Percentiles rank a stretch among this genome's conserved stretches.
These are phyloP conservation scores for Fusarium pseudonygamai DNA, from an alignment of 2,329 filamentous ascomycete genomes.

Conservation along the genomic window DNA sequence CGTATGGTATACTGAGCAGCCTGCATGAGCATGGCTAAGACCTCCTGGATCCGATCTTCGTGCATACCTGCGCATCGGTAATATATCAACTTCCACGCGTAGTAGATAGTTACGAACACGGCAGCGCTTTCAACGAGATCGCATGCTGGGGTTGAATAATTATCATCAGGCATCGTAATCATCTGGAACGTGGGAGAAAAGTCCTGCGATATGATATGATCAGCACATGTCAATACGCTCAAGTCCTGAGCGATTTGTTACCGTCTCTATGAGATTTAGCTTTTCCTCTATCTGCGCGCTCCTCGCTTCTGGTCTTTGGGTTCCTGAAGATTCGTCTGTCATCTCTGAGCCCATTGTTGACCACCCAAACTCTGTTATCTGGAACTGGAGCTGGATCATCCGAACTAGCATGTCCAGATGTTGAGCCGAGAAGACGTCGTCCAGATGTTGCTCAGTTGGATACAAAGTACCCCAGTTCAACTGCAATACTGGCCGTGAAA, in stretches of 20 bases:
- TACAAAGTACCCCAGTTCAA: neutral
- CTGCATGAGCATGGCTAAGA: neutral
- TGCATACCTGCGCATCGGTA: neutral
- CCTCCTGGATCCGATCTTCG: neutral
- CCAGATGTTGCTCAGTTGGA: neutral
- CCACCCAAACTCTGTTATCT: neutral
- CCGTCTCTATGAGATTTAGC: neutral
- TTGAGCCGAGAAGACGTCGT: neutral
- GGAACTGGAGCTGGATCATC: neutral
- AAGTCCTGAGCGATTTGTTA: neutral
- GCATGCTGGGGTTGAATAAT: accelerated
- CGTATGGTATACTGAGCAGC: neutral
- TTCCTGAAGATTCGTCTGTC: neutral
- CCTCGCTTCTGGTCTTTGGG: accelerated
- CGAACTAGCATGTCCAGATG: neutral
- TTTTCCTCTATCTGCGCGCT: neutral
- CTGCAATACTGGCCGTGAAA: neutral
- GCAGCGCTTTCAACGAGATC: neutral
- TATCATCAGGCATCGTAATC: neutral
- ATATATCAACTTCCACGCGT: neutral
- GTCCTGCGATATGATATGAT: neutral
- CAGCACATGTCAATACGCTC: accelerated
- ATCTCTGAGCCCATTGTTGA: neutral
- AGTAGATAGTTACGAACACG: neutral
- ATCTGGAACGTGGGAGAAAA: neutral